These are phyloP conservation scores for Populus davidiana DNA, from an alignment of 345 rosid genomes.

Conservation along the genomic window DNA sequence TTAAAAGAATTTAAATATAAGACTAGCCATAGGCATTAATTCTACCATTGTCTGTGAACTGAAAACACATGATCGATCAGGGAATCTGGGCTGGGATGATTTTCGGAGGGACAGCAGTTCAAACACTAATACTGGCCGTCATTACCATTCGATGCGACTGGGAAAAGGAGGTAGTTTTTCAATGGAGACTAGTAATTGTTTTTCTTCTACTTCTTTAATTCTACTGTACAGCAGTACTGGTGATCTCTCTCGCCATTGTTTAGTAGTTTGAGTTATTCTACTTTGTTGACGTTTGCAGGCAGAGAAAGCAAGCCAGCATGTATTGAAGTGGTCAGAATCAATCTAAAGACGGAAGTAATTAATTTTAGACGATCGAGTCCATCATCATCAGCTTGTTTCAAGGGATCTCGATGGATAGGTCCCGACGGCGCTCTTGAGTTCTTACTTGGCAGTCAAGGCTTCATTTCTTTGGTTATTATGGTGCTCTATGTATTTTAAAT, in stretches of 20 bases:
- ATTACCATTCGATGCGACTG: constrained; percentile 67
- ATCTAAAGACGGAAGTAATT: background rate
- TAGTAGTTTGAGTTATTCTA: too few relatives aligned
- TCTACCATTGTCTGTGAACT: background rate
- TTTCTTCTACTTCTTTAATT: background rate
- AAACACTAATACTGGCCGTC: constrained; percentile 48
- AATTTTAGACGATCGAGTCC: background rate
- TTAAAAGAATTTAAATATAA: too few relatives aligned
- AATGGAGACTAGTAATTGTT: background rate
- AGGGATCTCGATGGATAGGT: too few relatives aligned
- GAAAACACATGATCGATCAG: constrained; percentile 22
- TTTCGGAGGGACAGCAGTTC: constrained; percentile 77
- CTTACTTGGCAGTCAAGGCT: too few relatives aligned
- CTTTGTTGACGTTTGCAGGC: constrained; percentile 45
- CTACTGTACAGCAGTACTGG: background rate
- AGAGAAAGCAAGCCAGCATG: constrained; percentile 51
- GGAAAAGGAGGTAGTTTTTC: constrained; percentile 60
- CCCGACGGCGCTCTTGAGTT: too few relatives aligned
- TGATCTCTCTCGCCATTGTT: too few relatives aligned
- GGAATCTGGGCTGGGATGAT: constrained; percentile 97
- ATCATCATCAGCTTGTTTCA: too few relatives aligned
- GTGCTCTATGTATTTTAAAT: too few relatives aligned
- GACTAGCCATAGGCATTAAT: background rate
- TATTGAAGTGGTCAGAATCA: constrained; percentile 53
- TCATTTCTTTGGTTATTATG: too few relatives aligned